Conservation (phyloP, 768 basidiomycete genomes). For the Chiua virens region DNA sequence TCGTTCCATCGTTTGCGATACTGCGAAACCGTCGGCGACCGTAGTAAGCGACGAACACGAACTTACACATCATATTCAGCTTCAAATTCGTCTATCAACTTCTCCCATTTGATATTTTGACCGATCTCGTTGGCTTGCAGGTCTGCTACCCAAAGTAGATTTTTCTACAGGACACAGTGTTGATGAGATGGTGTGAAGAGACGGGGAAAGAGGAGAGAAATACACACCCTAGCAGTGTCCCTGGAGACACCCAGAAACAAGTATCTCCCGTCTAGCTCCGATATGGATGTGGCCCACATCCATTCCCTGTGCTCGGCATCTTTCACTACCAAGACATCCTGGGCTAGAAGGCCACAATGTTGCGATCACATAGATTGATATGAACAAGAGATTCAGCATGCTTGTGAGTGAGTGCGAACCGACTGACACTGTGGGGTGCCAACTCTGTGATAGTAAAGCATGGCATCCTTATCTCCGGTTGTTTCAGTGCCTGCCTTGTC, state of each 20-base stretch:
- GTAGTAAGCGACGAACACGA: not conserved
- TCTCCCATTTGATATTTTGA: slow-evolving; percentile 68
- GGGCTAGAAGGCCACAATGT: slow-evolving; percentile 41
- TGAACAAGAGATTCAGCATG: not conserved
- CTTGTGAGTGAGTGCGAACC: slow-evolving; percentile 4
- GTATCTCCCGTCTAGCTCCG: slow-evolving; percentile 66
- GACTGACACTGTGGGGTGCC: slow-evolving; percentile 67
- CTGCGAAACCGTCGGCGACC: slow-evolving; percentile 34
- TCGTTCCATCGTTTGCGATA: slow-evolving; percentile 60
- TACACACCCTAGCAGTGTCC: slow-evolving; percentile 63
- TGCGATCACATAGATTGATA: not conserved
- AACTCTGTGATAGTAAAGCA: slow-evolving; percentile 74
- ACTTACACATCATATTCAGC: slow-evolving; percentile 65
- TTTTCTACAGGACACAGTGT: slow-evolving; percentile 54
- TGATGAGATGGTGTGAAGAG: not conserved
- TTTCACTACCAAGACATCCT: slow-evolving; percentile 66
- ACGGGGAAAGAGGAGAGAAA: not conserved
- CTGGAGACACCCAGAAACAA: slow-evolving; percentile 51
- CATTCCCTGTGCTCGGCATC: slow-evolving; percentile 64
- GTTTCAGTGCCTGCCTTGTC: slow-evolving; percentile 60
- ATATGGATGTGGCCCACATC: slow-evolving; percentile 57
- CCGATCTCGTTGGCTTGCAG: slow-evolving; percentile 59
- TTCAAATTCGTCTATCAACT: slow-evolving; percentile 67
- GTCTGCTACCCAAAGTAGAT: slow-evolving; percentile 72
- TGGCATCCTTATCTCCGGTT: slow-evolving; percentile 61